Evolutionary conservation across 495 filamentous ascomycete genomes (phyloP), one percentile per base, ranked within the genome.

Genomic region (Hypoxylon rickii): DNA sequence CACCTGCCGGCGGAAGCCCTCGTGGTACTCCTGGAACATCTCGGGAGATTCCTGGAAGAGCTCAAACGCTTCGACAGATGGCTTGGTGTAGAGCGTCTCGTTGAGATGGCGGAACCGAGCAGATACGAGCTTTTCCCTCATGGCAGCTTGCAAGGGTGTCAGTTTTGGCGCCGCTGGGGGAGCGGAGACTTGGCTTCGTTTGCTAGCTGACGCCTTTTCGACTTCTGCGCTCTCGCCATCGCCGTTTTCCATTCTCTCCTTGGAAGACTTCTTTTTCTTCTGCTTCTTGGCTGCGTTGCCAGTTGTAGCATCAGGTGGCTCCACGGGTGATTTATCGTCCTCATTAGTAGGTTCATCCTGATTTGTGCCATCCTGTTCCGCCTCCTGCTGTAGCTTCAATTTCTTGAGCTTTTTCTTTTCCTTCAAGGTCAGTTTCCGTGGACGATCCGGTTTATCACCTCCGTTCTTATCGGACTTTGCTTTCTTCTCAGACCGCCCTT

Each of bases 91-190:
- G 18, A 97, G 88, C 3, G 88, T 91, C 73, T 98, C 86, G 75
- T 98, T 98, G 55, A 98, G 83, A 70, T 97, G 90, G 60, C 94
- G 91, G 83, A 98, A 98, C 52, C 94, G 93, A 11, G 94, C 91
- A 3, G 89, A 91, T 49, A 92, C 80, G 47, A 98, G 85, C 73
- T 97, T 97, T 55, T 89, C 83, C 49, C 88, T 88, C 94, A 98
- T 98, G 3, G 86, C 84, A 51, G 87, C 84, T 77, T 98, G 94
- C 43, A 98, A 81, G 22, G 94, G 92, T 0, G 94, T 98, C 51
- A 98, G 81, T 44, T 83, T 86, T 31, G 73, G 69, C 63, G 69
- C 39, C 57, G 66, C 36, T 51, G 58, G 44, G 15, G 47, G 44
- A 40, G 62, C 42, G 45, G 61, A 46, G 10, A 15, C n/a, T 48